phyloP scores from a whole-genome alignment of 1,139 yeast species.

The Geotrichum restrictum region DNA sequence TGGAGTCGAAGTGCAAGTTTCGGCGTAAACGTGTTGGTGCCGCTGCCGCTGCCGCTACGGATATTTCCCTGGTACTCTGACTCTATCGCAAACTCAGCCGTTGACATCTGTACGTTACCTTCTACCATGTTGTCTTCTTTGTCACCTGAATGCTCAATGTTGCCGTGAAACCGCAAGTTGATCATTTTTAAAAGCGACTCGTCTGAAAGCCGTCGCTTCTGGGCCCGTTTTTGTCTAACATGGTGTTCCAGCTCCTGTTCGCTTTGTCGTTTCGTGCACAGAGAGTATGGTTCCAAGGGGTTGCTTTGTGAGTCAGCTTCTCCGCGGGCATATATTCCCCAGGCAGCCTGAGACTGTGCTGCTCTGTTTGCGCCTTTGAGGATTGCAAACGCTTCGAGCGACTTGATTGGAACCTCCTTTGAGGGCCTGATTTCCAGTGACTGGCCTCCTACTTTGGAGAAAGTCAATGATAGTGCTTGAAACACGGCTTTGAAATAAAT shows the following conservation, averaged over 20 bases:
- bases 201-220: conserved; percentile 2
- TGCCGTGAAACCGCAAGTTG: conserved; percentile 19
- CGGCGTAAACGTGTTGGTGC: conserved; percentile 5
- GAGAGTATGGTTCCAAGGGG: conserved; percentile 8
- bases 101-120: conserved; percentile 9
- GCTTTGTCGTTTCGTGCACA: conserved; percentile 20
- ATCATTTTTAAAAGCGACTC: conserved; percentile 8
- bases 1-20: conserved; percentile 49
- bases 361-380: conserved; percentile 53
- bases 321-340: conserved; percentile 33
- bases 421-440: conserved; percentile 36
- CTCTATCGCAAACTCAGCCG: conserved; percentile 13
- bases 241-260: conserved; percentile 18
- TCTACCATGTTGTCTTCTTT: not conserved
- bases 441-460: conserved; percentile 41
- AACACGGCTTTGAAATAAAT: conserved; percentile 52
- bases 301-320: conserved; percentile 25
- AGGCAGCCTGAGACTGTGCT: conserved; percentile 30
- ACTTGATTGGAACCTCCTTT: conserved; percentile 49
- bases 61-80: conserved; percentile 2
- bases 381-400: conserved; percentile 53
- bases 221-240: not conserved
- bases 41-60: not conserved
- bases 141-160: conserved; percentile 3
- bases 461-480: conserved; percentile 54